phyloP scores from a whole-genome alignment of 768 basidiomycete species.

The Phaffia tasmanica region DNA sequence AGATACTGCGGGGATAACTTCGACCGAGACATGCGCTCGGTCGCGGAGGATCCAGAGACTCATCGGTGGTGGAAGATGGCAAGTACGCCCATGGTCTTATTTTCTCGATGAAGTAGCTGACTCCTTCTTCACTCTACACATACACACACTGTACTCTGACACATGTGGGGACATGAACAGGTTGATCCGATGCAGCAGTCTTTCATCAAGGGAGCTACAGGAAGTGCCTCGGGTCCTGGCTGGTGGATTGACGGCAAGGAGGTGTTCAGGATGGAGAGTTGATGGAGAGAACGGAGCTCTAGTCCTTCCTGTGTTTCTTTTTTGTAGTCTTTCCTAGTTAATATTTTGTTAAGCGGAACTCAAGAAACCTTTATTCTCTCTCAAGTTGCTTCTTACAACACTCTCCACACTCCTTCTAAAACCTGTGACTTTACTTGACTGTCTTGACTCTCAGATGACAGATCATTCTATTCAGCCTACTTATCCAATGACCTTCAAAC shows the following conservation, averaged over 20 bases:
- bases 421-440: too few relatives aligned
- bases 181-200: constrained; percentile 55
- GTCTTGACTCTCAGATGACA: too few relatives aligned
- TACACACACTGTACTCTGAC: not conserved
- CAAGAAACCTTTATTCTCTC: too few relatives aligned
- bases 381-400: too few relatives aligned
- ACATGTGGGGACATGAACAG: not conserved
- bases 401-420: too few relatives aligned
- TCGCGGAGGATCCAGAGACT: constrained; percentile 59
- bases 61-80: constrained; percentile 59
- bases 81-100: constrained; percentile 16
- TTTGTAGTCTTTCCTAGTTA: too few relatives aligned
- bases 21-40: constrained; percentile 53
- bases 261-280: constrained; percentile 59
- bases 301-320: not conserved
- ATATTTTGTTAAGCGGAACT: too few relatives aligned
- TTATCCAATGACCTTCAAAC: too few relatives aligned
- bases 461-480: too few relatives aligned
- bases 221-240: constrained; percentile 52
- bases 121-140: not conserved
- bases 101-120: not conserved
- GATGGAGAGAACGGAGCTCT: not conserved
- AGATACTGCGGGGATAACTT: constrained; percentile 61
- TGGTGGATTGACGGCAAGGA: constrained; percentile 60
- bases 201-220: constrained; percentile 56